phyloP scores from a whole-genome alignment of 1,139 yeast species.

The Protomyces inouyei region DNA sequence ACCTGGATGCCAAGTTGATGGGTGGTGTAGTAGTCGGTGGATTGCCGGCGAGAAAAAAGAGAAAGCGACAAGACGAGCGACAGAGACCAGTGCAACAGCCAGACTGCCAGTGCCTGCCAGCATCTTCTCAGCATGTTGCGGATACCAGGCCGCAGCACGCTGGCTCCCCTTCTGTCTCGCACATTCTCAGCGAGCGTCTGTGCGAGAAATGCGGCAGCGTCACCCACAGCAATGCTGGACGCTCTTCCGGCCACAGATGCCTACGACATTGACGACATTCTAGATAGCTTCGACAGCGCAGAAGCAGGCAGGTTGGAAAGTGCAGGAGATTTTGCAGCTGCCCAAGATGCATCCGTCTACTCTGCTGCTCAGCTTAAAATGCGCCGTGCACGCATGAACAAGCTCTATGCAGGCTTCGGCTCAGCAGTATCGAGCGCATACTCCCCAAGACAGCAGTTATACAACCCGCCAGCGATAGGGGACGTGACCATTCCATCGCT shows the following conservation, averaged over 20 bases:
- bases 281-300: constrained; percentile 8
- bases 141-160: too few relatives aligned
- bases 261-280: constrained; percentile 12
- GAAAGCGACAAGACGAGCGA: too few relatives aligned
- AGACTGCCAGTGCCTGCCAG: too few relatives aligned
- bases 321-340: constrained; percentile 3
- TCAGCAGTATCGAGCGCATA: neutral
- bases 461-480: constrained; percentile 2
- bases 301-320: neutral
- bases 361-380: neutral
- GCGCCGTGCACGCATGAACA: constrained; percentile 11
- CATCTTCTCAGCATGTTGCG: too few relatives aligned
- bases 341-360: neutral
- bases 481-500: neutral
- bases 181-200: too few relatives aligned
- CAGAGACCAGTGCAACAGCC: too few relatives aligned
- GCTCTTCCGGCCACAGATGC: neutral
- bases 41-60: too few relatives aligned
- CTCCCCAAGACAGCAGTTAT: constrained; percentile 3
- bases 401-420: constrained; percentile 4
- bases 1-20: too few relatives aligned
- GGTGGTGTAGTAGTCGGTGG: too few relatives aligned
- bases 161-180: too few relatives aligned
- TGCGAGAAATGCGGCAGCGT: neutral
- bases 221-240: neutral